Evolutionary conservation across 768 basidiomycete genomes (phyloP).

Genomic region (Russula dissimulans): DNA sequence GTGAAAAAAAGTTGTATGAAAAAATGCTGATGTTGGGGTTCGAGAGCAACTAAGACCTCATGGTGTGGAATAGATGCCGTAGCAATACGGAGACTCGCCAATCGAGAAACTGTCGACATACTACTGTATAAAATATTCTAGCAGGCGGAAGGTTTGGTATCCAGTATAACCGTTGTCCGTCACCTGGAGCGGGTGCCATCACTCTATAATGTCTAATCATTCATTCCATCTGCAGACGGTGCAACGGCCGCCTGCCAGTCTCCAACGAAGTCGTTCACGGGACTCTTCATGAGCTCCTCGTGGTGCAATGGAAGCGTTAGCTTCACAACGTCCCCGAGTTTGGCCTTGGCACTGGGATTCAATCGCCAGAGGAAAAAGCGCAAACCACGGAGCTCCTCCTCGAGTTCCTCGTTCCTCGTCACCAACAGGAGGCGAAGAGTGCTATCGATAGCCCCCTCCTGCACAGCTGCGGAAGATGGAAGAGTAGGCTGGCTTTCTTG

Average conservation of each 20-base stretch:
- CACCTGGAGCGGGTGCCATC: not conserved
- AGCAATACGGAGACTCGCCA: too few relatives aligned
- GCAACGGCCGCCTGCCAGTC: constrained; percentile 6
- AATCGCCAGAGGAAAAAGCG: constrained; percentile 9
- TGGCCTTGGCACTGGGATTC: not conserved
- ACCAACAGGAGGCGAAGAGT: constrained; percentile 2
- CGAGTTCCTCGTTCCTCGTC: constrained; percentile 8
- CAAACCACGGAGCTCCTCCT: constrained; percentile 4
- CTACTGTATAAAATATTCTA: not conserved
- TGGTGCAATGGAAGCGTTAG: not conserved
- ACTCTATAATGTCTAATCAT: not conserved
- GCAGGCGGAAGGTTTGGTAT: too few relatives aligned
- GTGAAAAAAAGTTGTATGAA: too few relatives aligned
- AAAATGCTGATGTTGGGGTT: too few relatives aligned
- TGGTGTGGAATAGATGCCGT: too few relatives aligned
- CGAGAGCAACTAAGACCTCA: too few relatives aligned
- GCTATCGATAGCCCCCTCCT: not conserved
- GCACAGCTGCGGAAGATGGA: not conserved
- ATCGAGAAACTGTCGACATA: not conserved
- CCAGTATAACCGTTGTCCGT: not conserved
- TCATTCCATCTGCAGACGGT: not conserved
- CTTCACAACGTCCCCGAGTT: constrained; percentile 3
- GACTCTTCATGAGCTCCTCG: not conserved
- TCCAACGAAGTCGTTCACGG: constrained; percentile 6
- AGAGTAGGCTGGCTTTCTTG: not conserved